Conservation (phyloP, 2,329 filamentous ascomycete species). For the Aschersonia sp. region DNA sequence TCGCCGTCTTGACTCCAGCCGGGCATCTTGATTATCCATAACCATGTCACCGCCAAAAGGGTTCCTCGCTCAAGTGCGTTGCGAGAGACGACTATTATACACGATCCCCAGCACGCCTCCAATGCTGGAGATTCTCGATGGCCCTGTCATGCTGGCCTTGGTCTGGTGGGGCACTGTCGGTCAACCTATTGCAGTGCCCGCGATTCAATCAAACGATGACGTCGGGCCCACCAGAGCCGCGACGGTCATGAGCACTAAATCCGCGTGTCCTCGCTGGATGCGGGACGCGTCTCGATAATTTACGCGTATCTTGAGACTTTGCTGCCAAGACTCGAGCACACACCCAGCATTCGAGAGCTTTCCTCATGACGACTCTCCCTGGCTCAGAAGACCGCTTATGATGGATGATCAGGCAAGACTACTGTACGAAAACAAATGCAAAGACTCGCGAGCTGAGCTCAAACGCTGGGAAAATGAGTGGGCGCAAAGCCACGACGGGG, state of each 20-base stretch:
- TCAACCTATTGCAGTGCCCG: too few species aligned
- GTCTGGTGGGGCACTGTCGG: too few species aligned
- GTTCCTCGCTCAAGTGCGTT: too few species aligned
- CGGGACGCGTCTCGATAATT: neutral
- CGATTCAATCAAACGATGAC: neutral
- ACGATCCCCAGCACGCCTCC: too few species aligned
- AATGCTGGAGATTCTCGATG: too few species aligned
- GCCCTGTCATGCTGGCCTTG: too few species aligned
- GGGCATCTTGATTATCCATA: neutral
- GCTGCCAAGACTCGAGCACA: neutral
- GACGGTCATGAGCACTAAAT: neutral
- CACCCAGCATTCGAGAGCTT: neutral
- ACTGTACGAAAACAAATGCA: slow-evolving; percentile 33
- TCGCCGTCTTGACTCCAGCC: slow-evolving; percentile 5
- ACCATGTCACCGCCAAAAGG: too few species aligned
- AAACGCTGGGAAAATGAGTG: slow-evolving; percentile 65
- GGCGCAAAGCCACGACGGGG: slow-evolving; percentile 44
- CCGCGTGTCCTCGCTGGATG: neutral
- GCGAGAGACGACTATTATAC: too few species aligned
- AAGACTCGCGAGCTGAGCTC: slow-evolving; percentile 49
- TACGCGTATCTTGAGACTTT: neutral
- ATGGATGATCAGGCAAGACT: slow-evolving; percentile 33
- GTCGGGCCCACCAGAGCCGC: neutral
- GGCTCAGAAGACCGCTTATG: neutral
- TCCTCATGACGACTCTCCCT: neutral